A percentile compares a stretch with the other conserved stretches of the same genome.
These are phyloP conservation scores for Paratrimastix pyriformis DNA, from an alignment of 78 protist species.

Conservation along the genomic window DNA sequence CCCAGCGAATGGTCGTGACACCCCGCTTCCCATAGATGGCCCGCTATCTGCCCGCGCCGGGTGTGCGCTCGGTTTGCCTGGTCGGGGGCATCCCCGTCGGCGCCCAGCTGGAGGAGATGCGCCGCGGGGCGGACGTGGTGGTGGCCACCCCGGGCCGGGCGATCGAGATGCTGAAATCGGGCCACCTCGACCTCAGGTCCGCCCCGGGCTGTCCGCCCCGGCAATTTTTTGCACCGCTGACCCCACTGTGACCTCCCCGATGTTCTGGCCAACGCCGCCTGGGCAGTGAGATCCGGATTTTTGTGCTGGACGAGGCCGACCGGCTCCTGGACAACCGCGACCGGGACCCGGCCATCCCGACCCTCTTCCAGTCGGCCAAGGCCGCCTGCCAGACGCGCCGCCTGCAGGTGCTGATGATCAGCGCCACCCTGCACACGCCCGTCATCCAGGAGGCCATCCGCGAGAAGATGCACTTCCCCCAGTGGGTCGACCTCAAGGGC, in stretches of 20 bases:
- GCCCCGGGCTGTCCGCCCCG: too few relatives aligned
- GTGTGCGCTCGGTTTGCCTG: constrained; percentile 26
- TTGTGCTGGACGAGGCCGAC: constrained; percentile 79
- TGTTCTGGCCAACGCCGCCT: too few relatives aligned
- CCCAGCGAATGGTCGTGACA: too few relatives aligned
- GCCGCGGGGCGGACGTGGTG: constrained; percentile 58
- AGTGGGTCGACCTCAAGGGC: constrained; percentile 83
- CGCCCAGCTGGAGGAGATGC: not conserved
- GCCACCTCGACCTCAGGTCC: constrained; percentile 20
- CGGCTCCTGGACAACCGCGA: constrained; percentile 34
- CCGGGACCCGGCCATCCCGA: too few relatives aligned
- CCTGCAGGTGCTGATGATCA: constrained; percentile 40
- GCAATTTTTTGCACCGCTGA: too few relatives aligned
- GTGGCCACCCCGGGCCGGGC: constrained; percentile 70
- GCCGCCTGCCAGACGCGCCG: not conserved
- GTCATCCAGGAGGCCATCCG: constrained; percentile 31
- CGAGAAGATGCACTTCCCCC: constrained; percentile 43
- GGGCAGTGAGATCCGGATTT: constrained; percentile 36
- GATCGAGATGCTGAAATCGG: constrained; percentile 33
- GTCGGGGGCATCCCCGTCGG: constrained; percentile 36
- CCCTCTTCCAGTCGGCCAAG: not conserved
- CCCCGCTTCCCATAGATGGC: too few relatives aligned
- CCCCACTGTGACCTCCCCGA: too few relatives aligned
- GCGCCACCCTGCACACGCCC: constrained; percentile 72
- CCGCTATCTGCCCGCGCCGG: constrained; percentile 30